Base-by-base conservation (phyloP, 371 early-diverging fungal genomes). In the Smittium culicis region DNA sequence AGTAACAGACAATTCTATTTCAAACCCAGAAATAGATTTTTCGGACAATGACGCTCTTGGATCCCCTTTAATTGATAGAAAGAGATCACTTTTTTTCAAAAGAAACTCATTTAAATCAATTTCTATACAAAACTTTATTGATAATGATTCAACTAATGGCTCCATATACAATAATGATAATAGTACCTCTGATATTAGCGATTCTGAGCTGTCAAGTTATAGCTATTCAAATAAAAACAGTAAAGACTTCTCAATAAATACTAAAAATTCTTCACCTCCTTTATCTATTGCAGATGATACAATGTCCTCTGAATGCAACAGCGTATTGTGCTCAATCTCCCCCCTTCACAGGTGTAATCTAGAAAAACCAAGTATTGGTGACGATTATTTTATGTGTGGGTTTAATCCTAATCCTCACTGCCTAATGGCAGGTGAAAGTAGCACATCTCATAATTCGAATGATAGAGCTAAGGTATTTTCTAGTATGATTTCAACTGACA, bases 331-430 rank as follows among this genome's bases (percentile, higher is more conserved):
- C 32, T 24, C 33, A 24, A n/a, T 63, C 14, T 63, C 63, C n/a
- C 63, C 63, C 8, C 32, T 63, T 20, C 63, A 63, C 33, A 27
- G 33, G 33, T 63, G 34, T 33, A 32, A 32, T 11, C 35, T 63
- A 30, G 63, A 31, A 33, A 35, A 33, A 24, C n/a, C n/a, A 2
- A 5, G 14, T 31, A 32, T 31, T 27, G 35, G 31, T 24, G 34
- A 33, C n/a, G 63, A 32, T 33, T 17, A 17, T 27, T 63, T 30
- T 32, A 34, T 63, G 20, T n/a, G 34, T 8, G 63, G 31, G 5
- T 63, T 63, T 33, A 34, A 31, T 3, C 29, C 20, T 27, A 33
- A 24, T 1, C 2, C 2, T 30, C n/a, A 63, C 14, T n/a, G 29
- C 14, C 24, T n/a, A 30, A n/a, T 30, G 17, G n/a, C 5, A 3